Evolutionary conservation across 2,329 filamentous ascomycete species (phyloP), one percentile per base, ranked within the genome.

Genomic region (Emergomyces orientalis): DNA sequence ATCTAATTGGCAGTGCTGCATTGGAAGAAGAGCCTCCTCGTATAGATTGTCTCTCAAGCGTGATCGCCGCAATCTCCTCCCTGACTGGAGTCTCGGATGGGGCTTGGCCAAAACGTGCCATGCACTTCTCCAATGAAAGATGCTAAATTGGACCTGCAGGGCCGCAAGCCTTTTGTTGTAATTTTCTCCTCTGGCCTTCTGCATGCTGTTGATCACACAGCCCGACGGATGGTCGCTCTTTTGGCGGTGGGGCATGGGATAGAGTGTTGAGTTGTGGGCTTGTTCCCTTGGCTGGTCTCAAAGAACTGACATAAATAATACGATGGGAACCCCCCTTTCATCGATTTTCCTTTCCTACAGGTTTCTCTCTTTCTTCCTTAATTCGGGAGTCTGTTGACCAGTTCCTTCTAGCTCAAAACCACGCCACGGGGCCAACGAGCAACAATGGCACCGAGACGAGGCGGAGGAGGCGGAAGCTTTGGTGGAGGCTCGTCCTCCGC

Each of bases 381-480:
- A 5, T 22, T 34, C 52, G 17, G 2, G 9, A 17, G 8, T 11
- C n/a, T 3, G 30, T 32, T n/a, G 17, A 55, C 37, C 2, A 22
- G 37, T 43, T n/a, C 19, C 55, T 27, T 30, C 30, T 7, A 32
- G n/a, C 17, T 13, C 49, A 55, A 9, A 5, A 4, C 6, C n/a
- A 57, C 9, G n/a, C 5, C 25, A 56, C 17, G 6, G 34, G 17
- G 25, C 17, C 3, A 41, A 43, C 25, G 14, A 58, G 37, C 22
- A 27, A 25, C 55, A 30, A 58, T 58, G 55, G 55, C 55, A 25
- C 55, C 55, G 3, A 58, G 55, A 43, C 55, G 55, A 27, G 37
- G 55, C 25, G 55, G 55, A 19, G 55, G 55, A 27, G 55, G 55
- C 4, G 52, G 52, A 14, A 9, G 14, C 32, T 27, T 37, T 19